Evolutionary conservation across 305 asterid genomes (phyloP), one percentile per base, ranked within the genome.

Genomic region (Galium porrigens): DNA sequence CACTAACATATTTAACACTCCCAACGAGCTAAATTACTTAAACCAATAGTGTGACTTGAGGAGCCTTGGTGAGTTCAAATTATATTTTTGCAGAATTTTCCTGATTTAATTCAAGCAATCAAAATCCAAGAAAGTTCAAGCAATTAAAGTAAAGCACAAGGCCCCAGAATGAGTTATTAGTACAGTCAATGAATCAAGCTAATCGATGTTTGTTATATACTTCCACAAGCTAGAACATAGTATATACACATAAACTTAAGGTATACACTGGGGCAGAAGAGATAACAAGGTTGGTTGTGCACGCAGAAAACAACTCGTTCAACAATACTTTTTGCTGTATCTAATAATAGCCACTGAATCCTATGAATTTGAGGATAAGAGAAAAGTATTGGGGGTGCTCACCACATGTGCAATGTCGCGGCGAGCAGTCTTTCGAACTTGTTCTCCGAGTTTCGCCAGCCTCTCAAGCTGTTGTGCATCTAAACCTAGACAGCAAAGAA

Each of bases 341-440:
- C 33, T 9, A n/a, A 9, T 60, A 22, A 25, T 25, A 18, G 20
- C 44, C 51, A 34, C 42, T 37, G 14, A 6, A 27, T 41, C 48
- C 41, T 44, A 32, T 14, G 30, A 1, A 22, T 62, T 61, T 41
- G 3, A 4, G 54, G 12, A 11, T 20, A 61, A 3, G 20, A 41
- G 29, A 25, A 3, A 61, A 59, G 63, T 10, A 11, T 15, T 15
- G 12, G 17, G 58, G 18, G 59, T 22, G 82, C 96, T 82, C 76
- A 91, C 98, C 72, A 92, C 88, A 79, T 84, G 84, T 61, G 96
- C 87, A 73, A 85, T 91, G 80, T 91, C 95, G 73, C 95, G 79
- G 20, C 88, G 85, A 72, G 96, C 86, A 54, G 91, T 87, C 88
- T 91, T 91, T 58, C 80, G 81, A 70, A 87, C 94, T 72, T 83